Evolutionary conservation across 768 basidiomycete genomes (phyloP).

Genomic region (Lepiota venenata): DNA sequence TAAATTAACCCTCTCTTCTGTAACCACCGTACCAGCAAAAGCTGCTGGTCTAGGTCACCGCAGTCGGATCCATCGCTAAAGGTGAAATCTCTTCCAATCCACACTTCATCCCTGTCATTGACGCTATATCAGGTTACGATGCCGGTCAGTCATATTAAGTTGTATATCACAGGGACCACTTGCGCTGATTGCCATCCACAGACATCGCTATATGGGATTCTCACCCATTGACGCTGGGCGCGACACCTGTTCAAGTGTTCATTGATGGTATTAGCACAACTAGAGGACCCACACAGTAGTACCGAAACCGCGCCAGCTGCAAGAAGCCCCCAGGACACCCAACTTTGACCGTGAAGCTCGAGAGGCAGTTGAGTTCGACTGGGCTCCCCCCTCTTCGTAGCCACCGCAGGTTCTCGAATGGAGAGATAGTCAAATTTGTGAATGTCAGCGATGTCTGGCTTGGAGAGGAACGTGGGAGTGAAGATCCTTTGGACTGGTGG

Average conservation of each 20-base stretch:
- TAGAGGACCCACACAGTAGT: conserved; percentile 28
- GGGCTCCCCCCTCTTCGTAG: conserved; percentile 65
- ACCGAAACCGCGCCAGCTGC: conserved; percentile 45
- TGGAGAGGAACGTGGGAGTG: conserved; percentile 7
- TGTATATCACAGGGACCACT: not conserved
- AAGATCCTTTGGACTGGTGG: conserved; percentile 22
- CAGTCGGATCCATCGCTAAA: conserved; percentile 54
- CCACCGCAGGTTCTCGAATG: conserved; percentile 9
- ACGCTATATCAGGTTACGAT: conserved; percentile 51
- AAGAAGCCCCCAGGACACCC: conserved; percentile 50
- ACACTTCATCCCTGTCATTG: conserved; percentile 3
- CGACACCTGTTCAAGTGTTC: conserved; percentile 78
- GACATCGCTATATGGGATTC: conserved; percentile 66
- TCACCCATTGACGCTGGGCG: conserved; percentile 75
- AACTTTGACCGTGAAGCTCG: conserved; percentile 59
- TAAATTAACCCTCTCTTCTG: conserved; percentile 55
- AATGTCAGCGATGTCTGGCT: conserved; percentile 46
- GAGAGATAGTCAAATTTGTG: conserved; percentile 45
- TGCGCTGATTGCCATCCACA: conserved; percentile 14
- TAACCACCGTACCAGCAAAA: conserved; percentile 62
- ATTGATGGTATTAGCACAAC: conserved; percentile 82
- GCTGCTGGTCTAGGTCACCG: conserved; percentile 67
- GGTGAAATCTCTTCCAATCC: conserved; percentile 28
- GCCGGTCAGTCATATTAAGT: conserved; percentile 34
- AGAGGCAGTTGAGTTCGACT: conserved; percentile 52